Percentiles rank a stretch among this genome's conserved stretches.
These are phyloP conservation scores for Aurinia saxatilis DNA, from an alignment of 345 rosid genomes.

Conservation along the genomic window DNA sequence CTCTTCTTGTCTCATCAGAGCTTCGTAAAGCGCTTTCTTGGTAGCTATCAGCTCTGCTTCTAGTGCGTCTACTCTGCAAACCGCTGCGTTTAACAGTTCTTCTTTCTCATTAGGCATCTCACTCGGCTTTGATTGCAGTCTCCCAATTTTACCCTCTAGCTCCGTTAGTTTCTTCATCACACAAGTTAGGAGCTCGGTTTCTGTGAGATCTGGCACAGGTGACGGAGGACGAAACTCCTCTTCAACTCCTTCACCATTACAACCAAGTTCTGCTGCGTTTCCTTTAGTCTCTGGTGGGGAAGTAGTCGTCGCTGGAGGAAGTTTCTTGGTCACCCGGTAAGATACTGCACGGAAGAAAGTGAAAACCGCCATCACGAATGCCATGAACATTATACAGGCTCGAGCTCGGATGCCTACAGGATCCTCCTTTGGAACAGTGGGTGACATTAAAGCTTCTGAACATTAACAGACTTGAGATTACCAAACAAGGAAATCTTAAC, in stretches of 20 bases:
- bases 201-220: constrained; percentile 50
- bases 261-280: constrained; percentile 29
- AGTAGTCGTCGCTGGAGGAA: constrained; percentile 26
- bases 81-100: constrained; percentile 93
- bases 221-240: constrained; percentile 54
- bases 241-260: constrained; percentile 5
- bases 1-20: constrained; percentile 93
- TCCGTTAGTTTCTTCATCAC: constrained; percentile 79
- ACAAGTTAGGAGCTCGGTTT: constrained; percentile 55
- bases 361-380: constrained; percentile 53
- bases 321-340: constrained; percentile 37
- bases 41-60: constrained; percentile 98
- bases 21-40: constrained; percentile 88
- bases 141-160: constrained; percentile 81
- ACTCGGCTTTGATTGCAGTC: constrained; percentile 74
- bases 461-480: background rate
- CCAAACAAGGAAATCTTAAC: background rate
- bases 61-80: constrained; percentile 93
- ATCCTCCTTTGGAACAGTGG: constrained; percentile 21
- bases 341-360: constrained; percentile 44
- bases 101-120: constrained; percentile 98
- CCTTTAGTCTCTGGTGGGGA: constrained; percentile 24
- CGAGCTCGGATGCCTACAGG: constrained; percentile 51
- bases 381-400: constrained; percentile 36
- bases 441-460: constrained; percentile 17